Base-by-base conservation (phyloP, 1,284 basidiomycete genomes). In the Moesziomyces sp. region DNA sequence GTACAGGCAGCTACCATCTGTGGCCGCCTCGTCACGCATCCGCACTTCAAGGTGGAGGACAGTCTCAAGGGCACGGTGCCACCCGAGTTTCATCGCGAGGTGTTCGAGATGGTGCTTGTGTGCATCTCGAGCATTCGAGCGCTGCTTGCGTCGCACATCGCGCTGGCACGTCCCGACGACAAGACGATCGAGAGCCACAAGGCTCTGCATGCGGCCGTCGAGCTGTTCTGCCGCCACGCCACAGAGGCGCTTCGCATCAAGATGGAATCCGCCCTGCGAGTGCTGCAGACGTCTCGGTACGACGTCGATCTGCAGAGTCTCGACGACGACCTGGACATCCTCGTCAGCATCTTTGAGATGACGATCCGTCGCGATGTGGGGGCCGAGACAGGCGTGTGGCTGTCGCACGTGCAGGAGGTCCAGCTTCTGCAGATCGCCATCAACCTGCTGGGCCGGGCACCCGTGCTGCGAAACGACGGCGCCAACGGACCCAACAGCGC, bases 281-380 rank as follows among this genome's bases (percentile, higher is more conserved):
- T 46, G 16, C 21, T 74, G 49, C 71, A 64, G 42, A 86, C 89
- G 42, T 87, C 88, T 24, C 87, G 86, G 7, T 86, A 88, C 18
- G 78, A 87, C 18, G 89, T 91, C 77, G 75, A 87, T 19, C 89
- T 62, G 42, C 54, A 54, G 19, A 46, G 57, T 16, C 44, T 92
- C 53, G 92, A 93, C 80, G 87, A 88, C 24, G 93, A 94, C 74
- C 89, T 94, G 86, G 89, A 92, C 71, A 86, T 94, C 8, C 86
- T 93, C 9, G 89, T 92, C 5, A 88, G 91, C 16, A 89, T 92
- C n/a, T 92, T 94, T 73, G 89, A 92, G 75, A 90, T 92, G 80
- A 91, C 90, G 79, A 91, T 89, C 4, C 87, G 89, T 14, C 79
- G 81, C 3, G 78, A 84, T 35, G 85, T 87, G 10, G 90, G 91